These are phyloP conservation scores for Pseudognaphalium luteoalbum DNA, from an alignment of 129 eudicot genomes.

Conservation along the genomic window DNA sequence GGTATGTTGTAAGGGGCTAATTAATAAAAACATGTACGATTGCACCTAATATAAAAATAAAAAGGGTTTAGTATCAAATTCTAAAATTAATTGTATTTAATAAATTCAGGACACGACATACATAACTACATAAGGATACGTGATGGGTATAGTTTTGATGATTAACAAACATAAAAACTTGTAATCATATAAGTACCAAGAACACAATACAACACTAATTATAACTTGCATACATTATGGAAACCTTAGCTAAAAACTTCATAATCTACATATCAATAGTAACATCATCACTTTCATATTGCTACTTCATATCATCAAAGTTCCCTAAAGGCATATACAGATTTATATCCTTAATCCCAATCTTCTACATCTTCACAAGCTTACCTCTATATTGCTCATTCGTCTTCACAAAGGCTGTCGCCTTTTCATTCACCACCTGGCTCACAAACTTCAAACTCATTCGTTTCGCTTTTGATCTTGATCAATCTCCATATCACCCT, in stretches of 20 bases:
- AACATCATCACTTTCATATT: slow-evolving; percentile 39
- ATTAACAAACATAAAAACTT: too few species aligned
- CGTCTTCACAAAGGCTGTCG: slow-evolving; percentile 40
- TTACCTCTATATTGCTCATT: slow-evolving; percentile 43
- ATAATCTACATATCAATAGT: slow-evolving; percentile 11
- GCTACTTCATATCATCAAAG: slow-evolving; percentile 46
- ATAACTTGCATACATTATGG: slow-evolving; percentile 23
- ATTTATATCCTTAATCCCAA: slow-evolving; percentile 51
- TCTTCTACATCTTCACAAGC: slow-evolving; percentile 38
- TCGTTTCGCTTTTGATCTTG: slow-evolving; percentile 46
- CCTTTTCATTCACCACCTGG: slow-evolving; percentile 52
- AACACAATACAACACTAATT: background rate
- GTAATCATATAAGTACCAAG: too few species aligned
- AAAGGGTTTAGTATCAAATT: too few species aligned
- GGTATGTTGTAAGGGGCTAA: too few species aligned
- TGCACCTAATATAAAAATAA: too few species aligned
- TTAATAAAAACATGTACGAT: too few species aligned
- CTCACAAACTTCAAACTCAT: slow-evolving; percentile 48
- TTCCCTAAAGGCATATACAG: slow-evolving; percentile 46
- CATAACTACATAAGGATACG: too few species aligned
- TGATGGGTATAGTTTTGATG: too few species aligned
- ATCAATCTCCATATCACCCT: slow-evolving; percentile 23
- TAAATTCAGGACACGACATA: too few species aligned
- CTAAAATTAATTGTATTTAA: too few species aligned
- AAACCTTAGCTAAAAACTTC: slow-evolving; percentile 8